phyloP scores from a whole-genome alignment of 176 grass and related monocot species.

The Otatea glauca region DNA sequence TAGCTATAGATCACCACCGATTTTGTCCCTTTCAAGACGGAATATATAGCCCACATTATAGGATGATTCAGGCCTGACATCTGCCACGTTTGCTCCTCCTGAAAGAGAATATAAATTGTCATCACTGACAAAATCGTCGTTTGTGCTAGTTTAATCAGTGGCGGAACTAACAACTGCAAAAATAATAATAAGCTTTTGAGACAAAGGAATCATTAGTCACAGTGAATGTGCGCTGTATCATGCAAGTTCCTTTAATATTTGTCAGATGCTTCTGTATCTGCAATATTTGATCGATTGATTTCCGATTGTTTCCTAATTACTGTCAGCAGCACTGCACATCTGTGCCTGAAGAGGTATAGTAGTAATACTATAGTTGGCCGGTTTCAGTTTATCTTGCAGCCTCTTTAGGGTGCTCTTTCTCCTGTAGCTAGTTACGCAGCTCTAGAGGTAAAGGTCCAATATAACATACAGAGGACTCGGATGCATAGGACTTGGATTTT shows the following conservation, averaged over 20 bases:
- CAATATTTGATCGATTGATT: slow-evolving; percentile 13
- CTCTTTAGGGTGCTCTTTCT: too few relatives aligned
- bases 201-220: neutral
- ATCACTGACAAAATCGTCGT: slow-evolving; percentile 13
- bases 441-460: too few relatives aligned
- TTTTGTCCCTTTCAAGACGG: neutral
- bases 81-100: slow-evolving; percentile 18
- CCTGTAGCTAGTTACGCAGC: too few relatives aligned
- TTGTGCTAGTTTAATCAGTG: neutral
- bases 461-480: neutral
- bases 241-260: neutral
- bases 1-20: neutral
- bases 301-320: slow-evolving; percentile 1
- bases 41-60: neutral
- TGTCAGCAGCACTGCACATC: neutral
- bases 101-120: neutral
- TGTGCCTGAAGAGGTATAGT: neutral
- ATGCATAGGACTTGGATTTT: neutral
- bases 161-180: neutral
- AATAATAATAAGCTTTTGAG: neutral
- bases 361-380: too few relatives aligned
- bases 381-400: neutral
- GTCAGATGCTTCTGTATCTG: neutral
- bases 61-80: slow-evolving; percentile 34
- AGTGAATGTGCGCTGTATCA: neutral